These are phyloP conservation scores for Corymbia calophylla DNA, from an alignment of 441 rosid species.

Conservation along the genomic window DNA sequence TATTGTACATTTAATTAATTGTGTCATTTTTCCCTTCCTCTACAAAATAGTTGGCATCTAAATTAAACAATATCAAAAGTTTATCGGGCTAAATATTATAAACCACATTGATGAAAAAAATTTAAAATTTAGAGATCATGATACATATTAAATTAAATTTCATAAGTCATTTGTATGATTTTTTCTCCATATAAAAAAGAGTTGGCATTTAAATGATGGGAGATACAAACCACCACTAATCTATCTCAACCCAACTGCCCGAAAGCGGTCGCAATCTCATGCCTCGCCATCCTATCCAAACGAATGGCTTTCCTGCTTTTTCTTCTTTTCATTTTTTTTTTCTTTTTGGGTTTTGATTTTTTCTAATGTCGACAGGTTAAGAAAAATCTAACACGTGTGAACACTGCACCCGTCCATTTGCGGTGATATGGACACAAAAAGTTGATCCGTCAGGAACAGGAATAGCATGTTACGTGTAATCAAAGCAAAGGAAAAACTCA, in stretches of 20 bases:
- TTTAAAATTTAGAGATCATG: fast-evolving
- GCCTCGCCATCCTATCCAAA: background rate
- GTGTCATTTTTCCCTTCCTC: no score
- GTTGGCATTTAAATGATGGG: background rate
- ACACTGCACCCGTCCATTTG: background rate
- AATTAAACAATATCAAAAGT: no score
- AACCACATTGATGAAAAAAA: background rate
- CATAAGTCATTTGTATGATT: fast-evolving
- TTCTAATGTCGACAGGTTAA: fast-evolving
- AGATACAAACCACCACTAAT: background rate
- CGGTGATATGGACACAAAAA: background rate
- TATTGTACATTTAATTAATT: no score
- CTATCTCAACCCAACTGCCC: background rate
- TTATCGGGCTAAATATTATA: fast-evolving
- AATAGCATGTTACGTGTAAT: background rate
- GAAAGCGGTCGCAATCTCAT: background rate
- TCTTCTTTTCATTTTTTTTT: fast-evolving
- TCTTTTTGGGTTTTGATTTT: background rate
- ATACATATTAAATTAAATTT: fast-evolving
- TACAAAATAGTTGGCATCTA: background rate
- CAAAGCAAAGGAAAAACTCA: background rate
- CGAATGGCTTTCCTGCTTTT: background rate
- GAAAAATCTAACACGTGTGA: background rate
- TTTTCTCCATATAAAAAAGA: background rate
- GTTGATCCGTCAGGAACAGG: background rate